Evolutionary conservation across 257 asterid genomes (phyloP).

Genomic region (Thymus quinquecostatus): DNA sequence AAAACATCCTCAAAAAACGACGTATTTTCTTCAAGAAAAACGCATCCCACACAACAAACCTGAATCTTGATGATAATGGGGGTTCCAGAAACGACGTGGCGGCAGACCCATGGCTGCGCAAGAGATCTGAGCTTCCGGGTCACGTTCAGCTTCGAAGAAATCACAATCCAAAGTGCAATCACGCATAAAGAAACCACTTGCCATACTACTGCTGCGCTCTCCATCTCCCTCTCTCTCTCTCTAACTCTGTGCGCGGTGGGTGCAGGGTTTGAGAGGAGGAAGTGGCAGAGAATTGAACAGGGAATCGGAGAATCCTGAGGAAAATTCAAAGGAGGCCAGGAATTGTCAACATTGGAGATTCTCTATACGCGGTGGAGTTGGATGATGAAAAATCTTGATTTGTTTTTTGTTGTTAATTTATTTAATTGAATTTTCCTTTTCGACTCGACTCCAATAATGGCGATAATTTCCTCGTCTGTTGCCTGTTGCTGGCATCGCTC

Average conservation of each 20-base stretch:
- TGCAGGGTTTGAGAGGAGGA: not conserved
- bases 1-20: not conserved
- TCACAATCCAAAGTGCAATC: constrained; percentile 65
- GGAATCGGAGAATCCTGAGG: constrained; percentile 16
- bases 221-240: constrained; percentile 48
- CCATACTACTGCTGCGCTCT: constrained; percentile 53
- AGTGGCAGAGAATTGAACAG: constrained; percentile 2
- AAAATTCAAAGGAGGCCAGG: constrained; percentile 11
- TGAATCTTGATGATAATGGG: constrained; percentile 77
- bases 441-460: not conserved
- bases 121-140: constrained; percentile 78
- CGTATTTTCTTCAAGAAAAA: constrained; percentile 7
- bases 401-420: not conserved
- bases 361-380: constrained; percentile 12
- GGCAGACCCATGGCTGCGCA: constrained; percentile 75
- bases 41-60: constrained; percentile 45
- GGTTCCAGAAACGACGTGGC: constrained; percentile 53
- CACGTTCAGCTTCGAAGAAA: constrained; percentile 66
- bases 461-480: not conserved
- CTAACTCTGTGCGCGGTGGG: not conserved
- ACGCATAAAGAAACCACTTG: constrained; percentile 62
- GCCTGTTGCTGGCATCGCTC: not conserved
- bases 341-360: constrained; percentile 17
- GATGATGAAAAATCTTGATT: constrained; percentile 9
- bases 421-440: not conserved